These are phyloP conservation scores for Neurospora sp. DNA, from an alignment of 2,329 filamentous ascomycete species.

Conservation along the genomic window DNA sequence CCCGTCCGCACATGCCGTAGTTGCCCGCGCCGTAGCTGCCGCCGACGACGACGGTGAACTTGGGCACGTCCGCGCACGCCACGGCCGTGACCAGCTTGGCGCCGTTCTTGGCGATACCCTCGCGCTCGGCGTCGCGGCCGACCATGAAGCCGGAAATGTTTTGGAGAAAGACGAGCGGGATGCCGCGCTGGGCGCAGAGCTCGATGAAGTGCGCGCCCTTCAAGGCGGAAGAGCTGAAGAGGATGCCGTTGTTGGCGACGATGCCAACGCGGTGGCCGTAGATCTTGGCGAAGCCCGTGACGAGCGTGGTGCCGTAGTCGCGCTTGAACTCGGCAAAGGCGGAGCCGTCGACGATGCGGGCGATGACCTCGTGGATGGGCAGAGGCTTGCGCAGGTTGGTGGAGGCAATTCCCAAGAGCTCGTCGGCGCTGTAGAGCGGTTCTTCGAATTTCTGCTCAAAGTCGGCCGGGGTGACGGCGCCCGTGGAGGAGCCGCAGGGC, in stretches of 20 bases:
- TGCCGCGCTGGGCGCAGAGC: conserved; percentile 78
- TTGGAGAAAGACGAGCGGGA: conserved; percentile 87
- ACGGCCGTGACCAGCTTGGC: conserved; percentile 95
- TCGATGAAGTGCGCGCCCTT: conserved; percentile 98
- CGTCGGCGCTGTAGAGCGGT: conserved; percentile 67
- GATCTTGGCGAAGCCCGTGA: conserved; percentile 85
- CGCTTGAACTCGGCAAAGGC: conserved; percentile 92
- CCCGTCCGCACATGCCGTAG: conserved; percentile 96
- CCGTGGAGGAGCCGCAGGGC: conserved; percentile 39
- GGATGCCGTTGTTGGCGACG: conserved; percentile 89
- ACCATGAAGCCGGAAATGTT: conserved; percentile 99
- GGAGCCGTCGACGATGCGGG: conserved; percentile 82
- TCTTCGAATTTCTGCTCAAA: conserved; percentile 44
- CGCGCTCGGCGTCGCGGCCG: conserved; percentile 79
- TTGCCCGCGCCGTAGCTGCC: conserved; percentile 90
- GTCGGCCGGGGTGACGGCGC: conserved; percentile 20
- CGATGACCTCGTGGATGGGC: conserved; percentile 81
- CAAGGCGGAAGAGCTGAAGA: conserved; percentile 79
- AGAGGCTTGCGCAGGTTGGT: conserved; percentile 82
- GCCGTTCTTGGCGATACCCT: conserved; percentile 95
- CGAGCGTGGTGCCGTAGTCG: conserved; percentile 77
- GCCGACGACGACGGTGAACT: conserved; percentile 95
- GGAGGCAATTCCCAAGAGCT: conserved; percentile 80
- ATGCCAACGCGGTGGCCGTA: conserved; percentile 88
- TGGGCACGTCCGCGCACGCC: conserved; percentile 86